Evolutionary conservation across 2,329 filamentous ascomycete species (phyloP).

Genomic region (Fusarium stilboides): DNA sequence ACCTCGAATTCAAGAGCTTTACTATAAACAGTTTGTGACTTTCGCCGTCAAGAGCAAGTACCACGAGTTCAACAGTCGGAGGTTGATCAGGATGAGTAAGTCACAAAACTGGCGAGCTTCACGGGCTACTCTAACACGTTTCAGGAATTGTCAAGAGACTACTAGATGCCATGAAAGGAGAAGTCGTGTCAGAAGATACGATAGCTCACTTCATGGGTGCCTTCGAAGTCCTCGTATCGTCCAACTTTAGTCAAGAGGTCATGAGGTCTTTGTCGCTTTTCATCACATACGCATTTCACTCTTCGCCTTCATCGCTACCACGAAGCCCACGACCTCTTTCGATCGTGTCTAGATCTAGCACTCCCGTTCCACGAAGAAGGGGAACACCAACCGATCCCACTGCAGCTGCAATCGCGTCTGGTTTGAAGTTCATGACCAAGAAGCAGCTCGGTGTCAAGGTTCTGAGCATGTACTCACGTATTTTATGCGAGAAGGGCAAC

Average conservation of each 20-base stretch:
- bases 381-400: constrained; percentile 55
- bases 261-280: constrained; percentile 91
- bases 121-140: constrained; percentile 31
- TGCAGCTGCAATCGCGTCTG: constrained; percentile 51
- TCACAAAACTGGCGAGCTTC: constrained; percentile 21
- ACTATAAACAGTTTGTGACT: constrained; percentile 91
- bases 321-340: constrained; percentile 67
- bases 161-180: constrained; percentile 90
- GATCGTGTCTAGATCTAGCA: constrained; percentile 58
- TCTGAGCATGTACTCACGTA: constrained; percentile 81
- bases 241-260: constrained; percentile 86
- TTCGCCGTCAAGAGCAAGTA: constrained; percentile 94
- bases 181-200: constrained; percentile 79
- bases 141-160: constrained; percentile 90
- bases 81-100: constrained; percentile 91
- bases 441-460: constrained; percentile 82
- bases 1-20: constrained; percentile 83
- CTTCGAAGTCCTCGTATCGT: constrained; percentile 84
- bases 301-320: constrained; percentile 62
- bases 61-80: constrained; percentile 90
- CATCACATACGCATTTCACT: constrained; percentile 91
- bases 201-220: constrained; percentile 83
- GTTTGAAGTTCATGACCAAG: constrained; percentile 67
- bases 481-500: constrained; percentile 83
- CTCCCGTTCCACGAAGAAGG: constrained; percentile 57